Percentiles rank a stretch among this genome's conserved stretches.
Conservation (phyloP, 2,329 filamentous ascomycete genomes). For the Xylariaceae sp. region DNA sequence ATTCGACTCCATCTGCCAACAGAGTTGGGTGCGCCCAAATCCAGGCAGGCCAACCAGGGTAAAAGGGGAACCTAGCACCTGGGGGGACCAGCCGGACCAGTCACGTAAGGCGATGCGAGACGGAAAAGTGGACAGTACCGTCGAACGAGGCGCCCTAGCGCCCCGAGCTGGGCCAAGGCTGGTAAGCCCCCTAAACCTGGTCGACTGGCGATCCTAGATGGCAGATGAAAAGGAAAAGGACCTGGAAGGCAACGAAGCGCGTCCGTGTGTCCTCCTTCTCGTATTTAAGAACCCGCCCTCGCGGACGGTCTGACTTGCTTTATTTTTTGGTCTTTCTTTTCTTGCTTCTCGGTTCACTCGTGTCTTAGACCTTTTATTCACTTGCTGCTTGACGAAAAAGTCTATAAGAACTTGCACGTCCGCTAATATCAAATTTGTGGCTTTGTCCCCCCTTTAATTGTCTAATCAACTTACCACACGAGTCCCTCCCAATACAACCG, state of each 20-base stretch:
- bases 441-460: conserved; percentile 8
- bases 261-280: not conserved
- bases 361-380: not conserved
- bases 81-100: not conserved
- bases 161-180: not conserved
- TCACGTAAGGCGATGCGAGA: conserved; percentile 6
- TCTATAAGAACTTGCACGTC: not conserved
- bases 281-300: not conserved
- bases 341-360: not conserved
- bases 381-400: not conserved
- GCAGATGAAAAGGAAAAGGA: conserved; percentile 23
- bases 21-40: conserved; percentile 21
- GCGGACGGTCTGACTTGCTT: not conserved
- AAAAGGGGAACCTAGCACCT: conserved; percentile 10
- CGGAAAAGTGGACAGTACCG: conserved; percentile 13
- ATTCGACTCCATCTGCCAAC: not conserved
- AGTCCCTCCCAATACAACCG: conserved; percentile 28
- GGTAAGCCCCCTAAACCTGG: not conserved
- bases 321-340: not conserved
- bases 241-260: not conserved
- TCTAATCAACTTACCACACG: conserved; percentile 13
- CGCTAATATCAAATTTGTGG: not conserved
- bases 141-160: not conserved
- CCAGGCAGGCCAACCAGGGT: conserved; percentile 18
- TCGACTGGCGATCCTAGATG: conserved; percentile 19